Base-by-base conservation (phyloP, 768 basidiomycete genomes). In the Lactifluus volemus region DNA sequence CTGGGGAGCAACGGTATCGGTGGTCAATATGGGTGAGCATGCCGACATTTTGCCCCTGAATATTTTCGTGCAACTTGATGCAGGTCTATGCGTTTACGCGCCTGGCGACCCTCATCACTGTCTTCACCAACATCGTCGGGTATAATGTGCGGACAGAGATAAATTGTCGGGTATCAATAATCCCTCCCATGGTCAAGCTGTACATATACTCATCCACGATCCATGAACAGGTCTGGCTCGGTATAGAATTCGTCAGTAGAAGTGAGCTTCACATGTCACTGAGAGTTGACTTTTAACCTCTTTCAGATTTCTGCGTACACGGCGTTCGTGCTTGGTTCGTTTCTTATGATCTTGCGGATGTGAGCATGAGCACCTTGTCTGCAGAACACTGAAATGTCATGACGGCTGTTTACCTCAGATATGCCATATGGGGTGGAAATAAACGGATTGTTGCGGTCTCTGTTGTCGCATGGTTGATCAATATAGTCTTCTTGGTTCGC, bases 21-120 rank as follows among this genome's bases (percentile, higher is more conserved):
- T 64, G 60, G 63, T 51, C 63, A 38, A 45, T 62, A 51, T 64
- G 63, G 63, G 63, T 61, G 30, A 34, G 63, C 47, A 50, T 12
- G 39, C 15, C 10, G 39, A 30, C 11, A 14, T 39, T 25, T 32
- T 15, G n/a, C n/a, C 5, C 36, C 15, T 38, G 34, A 21, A 19
- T 53, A 30, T 10, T 45, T 32, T 29, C 42, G 48, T 10, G 25
- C 15, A 41, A 61, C 29, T 14, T 19, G 38, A 49, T 14, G 9
- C 34, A 62, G 61, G 21, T 62, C 32, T 62, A 62, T 12, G 25
- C 10, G 8, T 19, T 17, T 4, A 58, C 57, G 41, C 61, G 56
- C 12, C 17, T 58, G 4, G n/a, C 39, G 17, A 52, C 61, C 36
- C 56, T 58, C 1, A 5, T 53, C 29, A 62, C 39, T 47, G 61